Conservation (phyloP, 441 rosid species). For the Populus hybrid region DNA sequence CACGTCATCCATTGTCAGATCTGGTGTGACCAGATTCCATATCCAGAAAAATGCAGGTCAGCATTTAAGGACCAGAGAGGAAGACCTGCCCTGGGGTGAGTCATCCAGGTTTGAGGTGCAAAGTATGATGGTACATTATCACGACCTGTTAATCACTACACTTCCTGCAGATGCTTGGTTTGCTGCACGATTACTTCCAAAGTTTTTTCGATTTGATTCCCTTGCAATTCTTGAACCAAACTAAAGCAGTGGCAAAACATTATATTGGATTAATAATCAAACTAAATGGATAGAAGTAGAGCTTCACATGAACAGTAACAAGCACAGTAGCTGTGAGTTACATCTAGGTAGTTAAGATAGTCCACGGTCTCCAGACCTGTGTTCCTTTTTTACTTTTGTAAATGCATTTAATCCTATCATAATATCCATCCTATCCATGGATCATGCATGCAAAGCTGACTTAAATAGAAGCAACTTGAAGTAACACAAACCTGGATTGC, state of each 20-base stretch:
- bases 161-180: conserved; percentile 95
- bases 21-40: not conserved
- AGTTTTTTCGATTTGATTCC: conserved; percentile 81
- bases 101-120: not conserved
- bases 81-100: not conserved
- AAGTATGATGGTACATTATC: not conserved
- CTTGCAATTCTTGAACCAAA: conserved; percentile 91
- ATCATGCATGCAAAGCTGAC: not conserved
- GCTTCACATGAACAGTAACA: not conserved
- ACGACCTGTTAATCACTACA: conserved; percentile 39
- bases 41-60: not conserved
- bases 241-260: conserved; percentile 30
- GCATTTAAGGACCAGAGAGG: not conserved
- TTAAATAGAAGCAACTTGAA: not conserved
- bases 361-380: not conserved
- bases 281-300: not conserved
- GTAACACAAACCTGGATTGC: conserved; percentile 73
- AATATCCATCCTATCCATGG: not conserved
- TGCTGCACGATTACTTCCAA: conserved; percentile 90
- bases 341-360: not conserved
- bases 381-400: not conserved
- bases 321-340: not conserved
- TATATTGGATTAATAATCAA: not conserved
- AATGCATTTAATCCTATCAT: not conserved
- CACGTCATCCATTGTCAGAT: not conserved